A percentile compares a stretch with the other conserved stretches of the same genome.
These are phyloP conservation scores for Bryoglossum gracile DNA, from an alignment of 495 filamentous ascomycete genomes.

Conservation along the genomic window DNA sequence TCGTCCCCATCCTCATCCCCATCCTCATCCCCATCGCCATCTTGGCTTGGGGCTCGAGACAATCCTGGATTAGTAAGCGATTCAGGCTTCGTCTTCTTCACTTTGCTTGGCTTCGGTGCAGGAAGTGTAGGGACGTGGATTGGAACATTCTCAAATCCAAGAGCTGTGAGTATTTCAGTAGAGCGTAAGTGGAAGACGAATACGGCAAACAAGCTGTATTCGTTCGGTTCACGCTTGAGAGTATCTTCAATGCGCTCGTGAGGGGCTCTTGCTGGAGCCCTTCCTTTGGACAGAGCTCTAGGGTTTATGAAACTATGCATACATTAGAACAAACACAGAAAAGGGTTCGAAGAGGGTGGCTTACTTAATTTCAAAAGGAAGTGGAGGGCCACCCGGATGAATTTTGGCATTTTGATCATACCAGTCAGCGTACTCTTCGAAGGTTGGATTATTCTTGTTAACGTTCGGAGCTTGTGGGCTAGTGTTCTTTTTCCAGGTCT, in stretches of 20 bases:
- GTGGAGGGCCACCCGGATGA: neutral
- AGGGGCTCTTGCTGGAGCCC: neutral
- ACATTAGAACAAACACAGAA: neutral
- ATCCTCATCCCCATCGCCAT: too few relatives aligned
- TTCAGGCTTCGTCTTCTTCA: neutral
- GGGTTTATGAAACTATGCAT: neutral
- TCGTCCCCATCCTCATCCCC: neutral
- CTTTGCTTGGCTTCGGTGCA: neutral
- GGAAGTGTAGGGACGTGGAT: neutral
- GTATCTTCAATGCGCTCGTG: conserved; percentile 3
- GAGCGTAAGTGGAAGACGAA: neutral
- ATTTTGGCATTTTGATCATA: neutral
- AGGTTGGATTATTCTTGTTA: neutral
- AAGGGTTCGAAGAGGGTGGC: too few relatives aligned
- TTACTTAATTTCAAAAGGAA: conserved; percentile 14
- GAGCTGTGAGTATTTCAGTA: neutral
- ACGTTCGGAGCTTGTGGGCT: neutral
- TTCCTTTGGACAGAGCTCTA: neutral
- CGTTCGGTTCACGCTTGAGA: neutral
- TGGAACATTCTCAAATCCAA: conserved; percentile 5
- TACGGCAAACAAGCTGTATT: neutral
- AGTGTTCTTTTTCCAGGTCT: conserved; percentile 2
- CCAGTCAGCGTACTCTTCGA: conserved; percentile 8
- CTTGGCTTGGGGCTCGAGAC: too few relatives aligned
- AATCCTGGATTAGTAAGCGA: too few relatives aligned